Percentiles rank a stretch among this genome's conserved stretches.
Conservation (phyloP, 306 rosid species). For the Castanopsis chinensis region DNA sequence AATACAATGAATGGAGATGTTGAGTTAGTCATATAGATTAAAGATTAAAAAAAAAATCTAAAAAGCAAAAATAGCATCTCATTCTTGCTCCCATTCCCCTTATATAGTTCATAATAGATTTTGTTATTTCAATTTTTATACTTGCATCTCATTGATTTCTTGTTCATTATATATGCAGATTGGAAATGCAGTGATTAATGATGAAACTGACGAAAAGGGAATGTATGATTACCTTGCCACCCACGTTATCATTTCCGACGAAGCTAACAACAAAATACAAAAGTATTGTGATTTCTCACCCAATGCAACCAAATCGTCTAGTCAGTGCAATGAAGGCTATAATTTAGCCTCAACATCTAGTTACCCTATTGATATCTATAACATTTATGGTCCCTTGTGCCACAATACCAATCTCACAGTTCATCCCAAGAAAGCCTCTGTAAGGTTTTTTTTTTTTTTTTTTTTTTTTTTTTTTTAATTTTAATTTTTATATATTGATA, state of each 20-base stretch:
- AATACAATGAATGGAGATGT: no score
- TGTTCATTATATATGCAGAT: constrained; percentile 32
- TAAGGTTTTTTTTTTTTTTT: constrained; percentile 19
- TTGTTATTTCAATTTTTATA: background rate
- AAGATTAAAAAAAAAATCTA: no score
- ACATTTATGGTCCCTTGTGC: constrained; percentile 65
- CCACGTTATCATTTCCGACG: constrained; percentile 57
- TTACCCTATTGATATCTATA: constrained; percentile 45
- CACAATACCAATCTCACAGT: constrained; percentile 37
- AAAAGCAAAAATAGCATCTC: no score
- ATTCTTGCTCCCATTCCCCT: no score
- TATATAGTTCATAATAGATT: no score
- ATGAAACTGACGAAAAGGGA: constrained; percentile 54
- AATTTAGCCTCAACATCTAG: background rate
- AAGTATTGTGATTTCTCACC: constrained; percentile 48
- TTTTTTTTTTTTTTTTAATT: no score
- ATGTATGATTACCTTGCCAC: constrained; percentile 55
- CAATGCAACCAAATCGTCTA: background rate
- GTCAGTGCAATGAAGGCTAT: constrained; percentile 27
- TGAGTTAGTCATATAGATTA: no score
- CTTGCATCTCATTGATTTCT: background rate
- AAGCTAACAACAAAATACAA: constrained; percentile 12
- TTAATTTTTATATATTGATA: no score
- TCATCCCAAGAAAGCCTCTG: constrained; percentile 48
- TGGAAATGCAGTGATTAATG: constrained; percentile 76